Conservation (phyloP, 257 asterid species). For the Scutellaria galericulata region DNA sequence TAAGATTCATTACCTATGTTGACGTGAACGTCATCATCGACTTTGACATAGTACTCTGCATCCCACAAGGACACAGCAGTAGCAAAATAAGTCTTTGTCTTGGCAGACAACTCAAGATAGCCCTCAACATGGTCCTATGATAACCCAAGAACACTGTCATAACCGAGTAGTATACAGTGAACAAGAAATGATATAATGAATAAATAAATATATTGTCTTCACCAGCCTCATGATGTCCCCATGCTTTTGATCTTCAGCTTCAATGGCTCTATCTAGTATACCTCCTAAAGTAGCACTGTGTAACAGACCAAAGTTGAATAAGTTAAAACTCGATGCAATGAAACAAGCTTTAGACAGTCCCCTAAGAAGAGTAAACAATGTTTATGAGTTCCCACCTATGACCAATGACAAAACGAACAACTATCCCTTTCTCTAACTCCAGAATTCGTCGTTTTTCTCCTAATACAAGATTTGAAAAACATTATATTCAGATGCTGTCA, state of each 20-base stretch:
- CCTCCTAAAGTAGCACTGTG: conserved; percentile 88
- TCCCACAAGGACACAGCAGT: conserved; percentile 81
- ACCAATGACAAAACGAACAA: conserved; percentile 85
- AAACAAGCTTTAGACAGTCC: not conserved
- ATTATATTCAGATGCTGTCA: conserved; percentile 25
- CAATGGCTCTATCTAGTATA: conserved; percentile 82
- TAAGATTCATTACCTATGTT: conserved; percentile 65
- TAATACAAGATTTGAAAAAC: conserved; percentile 34
- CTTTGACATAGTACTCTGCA: conserved; percentile 92
- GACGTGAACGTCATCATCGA: conserved; percentile 94
- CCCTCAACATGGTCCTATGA: conserved; percentile 90
- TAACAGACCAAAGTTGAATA: not conserved
- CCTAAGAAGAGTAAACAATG: not conserved
- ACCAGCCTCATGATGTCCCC: conserved; percentile 96
- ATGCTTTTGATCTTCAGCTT: conserved; percentile 84
- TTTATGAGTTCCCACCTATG: conserved; percentile 56
- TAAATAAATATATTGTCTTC: conserved; percentile 3
- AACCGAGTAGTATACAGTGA: not conserved
- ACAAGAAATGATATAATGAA: not conserved
- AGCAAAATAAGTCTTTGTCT: conserved; percentile 82
- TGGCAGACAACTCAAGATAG: conserved; percentile 89
- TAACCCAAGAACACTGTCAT: conserved; percentile 3
- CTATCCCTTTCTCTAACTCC: conserved; percentile 80
- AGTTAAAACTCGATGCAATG: not conserved
- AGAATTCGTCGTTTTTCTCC: conserved; percentile 69